These are phyloP conservation scores for Mycena vulgaris DNA, from an alignment of 768 basidiomycete genomes.

Conservation along the genomic window DNA sequence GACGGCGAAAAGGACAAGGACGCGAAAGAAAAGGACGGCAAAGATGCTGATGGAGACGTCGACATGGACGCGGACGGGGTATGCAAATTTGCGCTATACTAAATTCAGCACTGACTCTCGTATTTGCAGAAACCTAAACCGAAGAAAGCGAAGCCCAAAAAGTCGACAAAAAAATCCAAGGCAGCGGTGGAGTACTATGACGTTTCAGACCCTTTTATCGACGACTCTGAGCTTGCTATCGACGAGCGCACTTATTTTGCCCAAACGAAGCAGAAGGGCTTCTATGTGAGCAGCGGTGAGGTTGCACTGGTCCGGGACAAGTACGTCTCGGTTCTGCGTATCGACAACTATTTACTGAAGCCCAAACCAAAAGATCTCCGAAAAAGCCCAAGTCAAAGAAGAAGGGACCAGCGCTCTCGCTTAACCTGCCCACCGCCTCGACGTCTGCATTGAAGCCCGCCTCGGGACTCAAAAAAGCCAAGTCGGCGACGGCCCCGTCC, in stretches of 20 bases:
- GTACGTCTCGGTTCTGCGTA: slow-evolving; percentile 46
- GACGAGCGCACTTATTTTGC: slow-evolving; percentile 94
- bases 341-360: slow-evolving; percentile 14
- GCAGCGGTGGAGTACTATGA: slow-evolving; percentile 88
- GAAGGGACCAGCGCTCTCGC: slow-evolving; percentile 38
- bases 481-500: neutral
- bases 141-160: slow-evolving; percentile 51
- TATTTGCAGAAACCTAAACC: slow-evolving; percentile 48
- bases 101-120: neutral
- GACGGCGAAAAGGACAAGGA: slow-evolving; percentile 40
- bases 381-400: slow-evolving; percentile 81
- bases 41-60: slow-evolving; percentile 38
- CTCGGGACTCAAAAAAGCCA: slow-evolving; percentile 37
- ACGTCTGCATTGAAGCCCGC: slow-evolving; percentile 29
- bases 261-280: slow-evolving; percentile 92
- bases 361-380: slow-evolving; percentile 63
- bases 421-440: slow-evolving; percentile 36
- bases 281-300: slow-evolving; percentile 92
- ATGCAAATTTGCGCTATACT: neutral
- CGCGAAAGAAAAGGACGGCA: slow-evolving; percentile 16
- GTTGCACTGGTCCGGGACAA: slow-evolving; percentile 90
- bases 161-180: slow-evolving; percentile 44
- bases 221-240: slow-evolving; percentile 93
- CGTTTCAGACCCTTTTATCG: slow-evolving; percentile 93
- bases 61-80: slow-evolving; percentile 37